phyloP scores from a whole-genome alignment of 495 filamentous ascomycete genomes.

The Lichenothelia convexa region DNA sequence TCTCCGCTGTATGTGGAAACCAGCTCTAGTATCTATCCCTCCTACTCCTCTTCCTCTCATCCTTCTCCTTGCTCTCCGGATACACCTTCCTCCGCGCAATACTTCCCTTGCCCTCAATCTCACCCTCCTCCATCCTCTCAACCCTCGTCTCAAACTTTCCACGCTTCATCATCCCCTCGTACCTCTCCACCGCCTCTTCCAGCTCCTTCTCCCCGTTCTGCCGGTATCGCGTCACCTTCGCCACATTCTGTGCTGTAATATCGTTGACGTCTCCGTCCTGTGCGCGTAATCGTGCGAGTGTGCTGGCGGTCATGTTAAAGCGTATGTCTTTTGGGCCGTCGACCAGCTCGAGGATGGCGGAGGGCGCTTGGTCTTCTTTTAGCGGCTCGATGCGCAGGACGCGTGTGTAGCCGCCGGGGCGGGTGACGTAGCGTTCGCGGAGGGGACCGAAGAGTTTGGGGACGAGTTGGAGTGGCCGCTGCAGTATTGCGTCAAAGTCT shows the following conservation, averaged over 20 bases:
- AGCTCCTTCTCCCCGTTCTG: slow-evolving; percentile 44
- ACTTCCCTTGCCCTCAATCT: background rate
- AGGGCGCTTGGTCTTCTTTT: slow-evolving; percentile 61
- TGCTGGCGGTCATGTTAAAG: slow-evolving; percentile 76
- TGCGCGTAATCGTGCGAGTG: slow-evolving; percentile 43
- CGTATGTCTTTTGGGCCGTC: slow-evolving; percentile 91
- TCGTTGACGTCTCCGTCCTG: slow-evolving; percentile 35
- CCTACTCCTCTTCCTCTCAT: background rate
- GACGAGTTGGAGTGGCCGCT: slow-evolving; percentile 48
- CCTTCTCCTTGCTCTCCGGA: slow-evolving; percentile 5
- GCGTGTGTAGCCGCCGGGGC: slow-evolving; percentile 85
- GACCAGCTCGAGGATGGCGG: slow-evolving; percentile 88
- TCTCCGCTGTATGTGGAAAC: too few species aligned
- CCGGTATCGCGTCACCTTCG: slow-evolving; percentile 71
- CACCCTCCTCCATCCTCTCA: slow-evolving; percentile 10
- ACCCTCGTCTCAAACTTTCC: slow-evolving; percentile 17
- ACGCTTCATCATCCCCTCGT: slow-evolving; percentile 22
- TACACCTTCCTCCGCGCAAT: slow-evolving; percentile 14
- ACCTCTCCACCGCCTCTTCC: slow-evolving; percentile 49
- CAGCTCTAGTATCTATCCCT: background rate
- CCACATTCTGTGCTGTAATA: slow-evolving; percentile 56
- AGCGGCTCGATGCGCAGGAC: slow-evolving; percentile 68
- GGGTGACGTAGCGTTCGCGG: slow-evolving; percentile 55
- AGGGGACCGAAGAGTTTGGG: slow-evolving; percentile 80
- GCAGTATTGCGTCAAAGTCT: background rate